Evolutionary conservation across 2,329 filamentous ascomycete species (phyloP).

Genomic region (Colletotrichum musicola): DNA sequence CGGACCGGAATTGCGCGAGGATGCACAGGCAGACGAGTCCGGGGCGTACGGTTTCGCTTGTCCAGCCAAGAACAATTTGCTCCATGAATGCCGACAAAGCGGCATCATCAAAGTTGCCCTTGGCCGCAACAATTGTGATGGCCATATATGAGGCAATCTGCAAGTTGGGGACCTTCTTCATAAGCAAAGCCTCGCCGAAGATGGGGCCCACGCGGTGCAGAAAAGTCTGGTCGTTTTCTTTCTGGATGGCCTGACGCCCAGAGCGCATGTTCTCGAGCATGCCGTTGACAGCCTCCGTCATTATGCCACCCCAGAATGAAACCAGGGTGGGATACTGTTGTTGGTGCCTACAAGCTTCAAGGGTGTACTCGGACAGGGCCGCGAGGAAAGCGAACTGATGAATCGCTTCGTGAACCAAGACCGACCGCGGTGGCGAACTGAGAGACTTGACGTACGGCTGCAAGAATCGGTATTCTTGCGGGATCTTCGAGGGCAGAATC

Average conservation of each 20-base stretch:
- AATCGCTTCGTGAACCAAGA: slow-evolving; percentile 85
- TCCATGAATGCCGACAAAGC: slow-evolving; percentile 92
- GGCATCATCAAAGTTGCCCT: slow-evolving; percentile 81
- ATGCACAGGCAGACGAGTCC: slow-evolving; percentile 85
- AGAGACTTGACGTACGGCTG: slow-evolving; percentile 86
- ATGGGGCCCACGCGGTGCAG: slow-evolving; percentile 75
- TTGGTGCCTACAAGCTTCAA: slow-evolving; percentile 77
- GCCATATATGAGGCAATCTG: slow-evolving; percentile 94
- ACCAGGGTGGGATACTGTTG: slow-evolving; percentile 83
- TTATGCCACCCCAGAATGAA: slow-evolving; percentile 91
- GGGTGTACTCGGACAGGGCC: slow-evolving; percentile 81
- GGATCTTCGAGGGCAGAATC: slow-evolving; percentile 83
- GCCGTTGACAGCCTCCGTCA: slow-evolving; percentile 85
- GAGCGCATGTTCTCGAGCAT: slow-evolving; percentile 84
- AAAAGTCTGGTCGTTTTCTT: slow-evolving; percentile 84
- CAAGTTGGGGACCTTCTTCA: slow-evolving; percentile 81
- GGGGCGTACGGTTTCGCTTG: slow-evolving; percentile 76
- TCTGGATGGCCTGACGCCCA: slow-evolving; percentile 80
- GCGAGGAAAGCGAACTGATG: slow-evolving; percentile 83
- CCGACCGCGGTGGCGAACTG: slow-evolving; percentile 81
- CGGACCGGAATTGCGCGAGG: slow-evolving; percentile 82
- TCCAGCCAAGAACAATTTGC: slow-evolving; percentile 84
- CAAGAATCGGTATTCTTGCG: slow-evolving; percentile 84
- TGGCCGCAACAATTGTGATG: slow-evolving; percentile 85
- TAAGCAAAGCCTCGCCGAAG: slow-evolving; percentile 81